Percentiles rank a stretch among this genome's conserved stretches.
These are phyloP conservation scores for Amylocarpus encephaloides DNA, from an alignment of 2,329 filamentous ascomycete genomes.

Conservation along the genomic window DNA sequence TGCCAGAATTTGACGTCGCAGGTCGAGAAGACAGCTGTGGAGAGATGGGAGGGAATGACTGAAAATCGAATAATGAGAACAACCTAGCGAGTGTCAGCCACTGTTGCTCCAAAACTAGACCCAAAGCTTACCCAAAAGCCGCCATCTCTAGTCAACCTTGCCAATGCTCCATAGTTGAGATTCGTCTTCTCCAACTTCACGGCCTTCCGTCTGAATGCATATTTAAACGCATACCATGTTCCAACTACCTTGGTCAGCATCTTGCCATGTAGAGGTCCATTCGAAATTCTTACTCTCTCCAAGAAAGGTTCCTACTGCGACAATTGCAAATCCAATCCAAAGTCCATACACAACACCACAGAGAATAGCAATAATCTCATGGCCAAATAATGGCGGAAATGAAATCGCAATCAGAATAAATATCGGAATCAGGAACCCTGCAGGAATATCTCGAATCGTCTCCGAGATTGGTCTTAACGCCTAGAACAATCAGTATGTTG, in stretches of 20 bases:
- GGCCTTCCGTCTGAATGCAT: conserved; percentile 33
- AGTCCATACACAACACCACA: conserved; percentile 38
- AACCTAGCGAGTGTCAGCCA: conserved; percentile 25
- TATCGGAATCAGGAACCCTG: conserved; percentile 37
- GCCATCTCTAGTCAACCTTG: conserved; percentile 36
- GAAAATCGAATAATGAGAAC: conserved; percentile 38
- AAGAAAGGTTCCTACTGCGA: conserved; percentile 37
- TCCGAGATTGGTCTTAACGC: conserved; percentile 33
- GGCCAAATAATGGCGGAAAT: conserved; percentile 38
- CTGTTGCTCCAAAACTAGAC: too few species aligned
- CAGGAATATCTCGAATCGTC: conserved; percentile 34
- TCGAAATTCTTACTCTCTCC: conserved; percentile 32
- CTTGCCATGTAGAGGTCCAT: not conserved
- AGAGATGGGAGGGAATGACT: conserved; percentile 37
- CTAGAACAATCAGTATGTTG: conserved; percentile 14
- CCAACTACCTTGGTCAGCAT: conserved; percentile 17
- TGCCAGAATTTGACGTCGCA: conserved; percentile 38
- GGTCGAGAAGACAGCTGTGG: conserved; percentile 39
- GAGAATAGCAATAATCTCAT: conserved; percentile 38
- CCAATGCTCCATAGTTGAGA: conserved; percentile 36
- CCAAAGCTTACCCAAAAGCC: conserved; percentile 34
- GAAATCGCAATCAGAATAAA: conserved; percentile 36
- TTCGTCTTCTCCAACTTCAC: conserved; percentile 36
- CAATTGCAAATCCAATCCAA: conserved; percentile 37
- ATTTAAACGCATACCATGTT: conserved; percentile 38